Evolutionary conservation across 2,329 filamentous ascomycete genomes (phyloP).

Genomic region (Penicillium sp.): DNA sequence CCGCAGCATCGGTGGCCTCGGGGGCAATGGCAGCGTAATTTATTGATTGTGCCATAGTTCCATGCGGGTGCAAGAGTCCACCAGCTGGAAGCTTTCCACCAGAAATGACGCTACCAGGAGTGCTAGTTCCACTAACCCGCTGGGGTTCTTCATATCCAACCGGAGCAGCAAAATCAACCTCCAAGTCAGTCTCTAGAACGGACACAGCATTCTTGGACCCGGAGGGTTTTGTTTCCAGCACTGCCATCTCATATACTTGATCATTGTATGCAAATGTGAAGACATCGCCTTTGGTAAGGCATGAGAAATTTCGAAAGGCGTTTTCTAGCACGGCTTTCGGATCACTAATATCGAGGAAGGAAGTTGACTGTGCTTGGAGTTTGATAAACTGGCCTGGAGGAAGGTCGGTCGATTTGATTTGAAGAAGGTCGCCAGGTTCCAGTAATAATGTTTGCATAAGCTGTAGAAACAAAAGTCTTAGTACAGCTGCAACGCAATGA

Average conservation of each 20-base stretch:
- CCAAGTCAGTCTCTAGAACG: constrained; percentile 93
- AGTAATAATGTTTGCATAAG: constrained; percentile 90
- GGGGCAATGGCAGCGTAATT: constrained; percentile 92
- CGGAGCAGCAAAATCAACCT: constrained; percentile 91
- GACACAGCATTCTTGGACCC: constrained; percentile 79
- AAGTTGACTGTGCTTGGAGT: constrained; percentile 87
- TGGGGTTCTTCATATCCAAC: constrained; percentile 91
- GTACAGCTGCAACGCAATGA: constrained; percentile 8
- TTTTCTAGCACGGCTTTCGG: constrained; percentile 96
- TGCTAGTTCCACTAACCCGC: constrained; percentile 77
- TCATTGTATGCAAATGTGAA: constrained; percentile 98
- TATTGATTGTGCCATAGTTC: constrained; percentile 96
- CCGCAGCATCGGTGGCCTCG: constrained; percentile 63
- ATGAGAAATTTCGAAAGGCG: constrained; percentile 92
- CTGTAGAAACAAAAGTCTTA: constrained; percentile 45
- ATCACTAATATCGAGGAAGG: constrained; percentile 95
- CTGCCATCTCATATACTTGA: constrained; percentile 85
- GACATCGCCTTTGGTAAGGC: constrained; percentile 86
- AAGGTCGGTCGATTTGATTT: constrained; percentile 92
- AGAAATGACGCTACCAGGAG: constrained; percentile 67
- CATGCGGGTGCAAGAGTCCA: constrained; percentile 76
- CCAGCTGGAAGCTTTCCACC: constrained; percentile 65
- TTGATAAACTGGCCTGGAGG: constrained; percentile 92
- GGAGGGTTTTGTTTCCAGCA: constrained; percentile 88
- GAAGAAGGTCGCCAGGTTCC: constrained; percentile 89